A percentile compares a stretch with the other conserved stretches of the same genome.
phyloP scores from a whole-genome alignment of 2,329 filamentous ascomycete species.

The Ascochyta lentis region DNA sequence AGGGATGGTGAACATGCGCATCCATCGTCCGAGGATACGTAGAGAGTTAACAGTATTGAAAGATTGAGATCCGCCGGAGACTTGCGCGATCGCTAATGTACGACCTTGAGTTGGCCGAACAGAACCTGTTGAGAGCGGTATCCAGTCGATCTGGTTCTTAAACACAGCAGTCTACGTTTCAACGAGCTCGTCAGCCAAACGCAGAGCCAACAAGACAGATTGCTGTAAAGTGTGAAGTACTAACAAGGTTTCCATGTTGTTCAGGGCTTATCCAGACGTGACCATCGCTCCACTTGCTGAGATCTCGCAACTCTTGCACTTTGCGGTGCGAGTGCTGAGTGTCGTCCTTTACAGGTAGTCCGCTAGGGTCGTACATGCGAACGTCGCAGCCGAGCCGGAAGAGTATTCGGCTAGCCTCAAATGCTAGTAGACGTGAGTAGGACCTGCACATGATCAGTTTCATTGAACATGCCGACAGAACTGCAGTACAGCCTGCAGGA shows the following conservation, averaged over 20 bases:
- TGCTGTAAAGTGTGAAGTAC: too few species aligned
- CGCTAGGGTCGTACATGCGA: conserved; percentile 65
- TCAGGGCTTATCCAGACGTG: conserved; percentile 72
- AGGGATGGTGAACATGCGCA: conserved; percentile 72
- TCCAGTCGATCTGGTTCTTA: conserved; percentile 76
- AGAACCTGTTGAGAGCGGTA: conserved; percentile 66
- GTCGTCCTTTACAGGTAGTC: conserved; percentile 69
- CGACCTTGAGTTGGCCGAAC: conserved; percentile 71
- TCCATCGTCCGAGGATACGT: conserved; percentile 70
- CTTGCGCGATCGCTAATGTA: conserved; percentile 67
- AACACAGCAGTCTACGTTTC: conserved; percentile 56
- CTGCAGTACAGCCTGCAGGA: not conserved
- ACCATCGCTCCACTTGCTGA: conserved; percentile 70
- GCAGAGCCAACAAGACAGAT: too few species aligned
- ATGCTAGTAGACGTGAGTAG: conserved; percentile 66
- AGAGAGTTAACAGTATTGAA: conserved; percentile 73
- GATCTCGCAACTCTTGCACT: conserved; percentile 67
- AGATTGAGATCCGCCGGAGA: conserved; percentile 69
- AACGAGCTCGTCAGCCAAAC: too few species aligned
- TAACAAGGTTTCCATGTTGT: conserved; percentile 66
- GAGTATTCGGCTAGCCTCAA: conserved; percentile 66
- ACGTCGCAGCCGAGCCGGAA: conserved; percentile 71
- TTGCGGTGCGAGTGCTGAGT: conserved; percentile 63
- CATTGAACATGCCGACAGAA: too few species aligned
- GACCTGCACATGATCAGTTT: conserved; percentile 51